Base-by-base conservation (phyloP, 176 grass and related monocot genomes). In the Zoysia japonica region DNA sequence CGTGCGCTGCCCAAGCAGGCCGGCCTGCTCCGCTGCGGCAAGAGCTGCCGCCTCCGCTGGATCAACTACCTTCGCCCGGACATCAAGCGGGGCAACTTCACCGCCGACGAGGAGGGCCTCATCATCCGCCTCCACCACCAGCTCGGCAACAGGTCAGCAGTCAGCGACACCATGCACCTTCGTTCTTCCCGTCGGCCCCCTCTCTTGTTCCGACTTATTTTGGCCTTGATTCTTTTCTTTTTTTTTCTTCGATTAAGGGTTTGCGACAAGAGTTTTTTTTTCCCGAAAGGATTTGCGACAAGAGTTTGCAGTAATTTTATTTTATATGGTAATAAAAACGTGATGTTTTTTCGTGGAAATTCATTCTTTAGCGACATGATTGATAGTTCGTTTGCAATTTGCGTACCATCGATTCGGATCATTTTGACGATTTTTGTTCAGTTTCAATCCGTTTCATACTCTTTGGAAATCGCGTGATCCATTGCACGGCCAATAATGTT, bases 51-150 rank as follows among this genome's bases (percentile, higher is more conserved):
- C 44, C 82, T 91, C 2, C 81, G 89, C 38, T 91, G 89, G 89
- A 85, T 88, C 82, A 91, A 91, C 82, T 91, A 91, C 85, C 85
- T 91, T 66, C 80, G 87, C 17, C 90, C 90, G 8, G 87, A 89
- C 80, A 86, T 92, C 71, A 92, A 89, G 84, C 83, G 90, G 20
- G 90, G 90, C 28, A 81, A 87, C 84, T 92, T 92, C 75, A 78
- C 80, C 72, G 47, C 75, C 80, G 76, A 86, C 47, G 87, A 92
- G 83, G 90, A 92, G 59, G 90, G 77, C 70, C 65, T 61, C 49
- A 78, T 87, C 72, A 50, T 91, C 77, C 65, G 72, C 65, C 85
- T 87, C 71, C 89, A 91, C 53, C 11, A 43, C 20, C 41, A 74
- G 12, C 81, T 87, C 68, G 85, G 89, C 75, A 91, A 87, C 85